Evolutionary conservation across 2,329 filamentous ascomycete genomes (phyloP).

Genomic region (Xylariomycetidae sp.): DNA sequence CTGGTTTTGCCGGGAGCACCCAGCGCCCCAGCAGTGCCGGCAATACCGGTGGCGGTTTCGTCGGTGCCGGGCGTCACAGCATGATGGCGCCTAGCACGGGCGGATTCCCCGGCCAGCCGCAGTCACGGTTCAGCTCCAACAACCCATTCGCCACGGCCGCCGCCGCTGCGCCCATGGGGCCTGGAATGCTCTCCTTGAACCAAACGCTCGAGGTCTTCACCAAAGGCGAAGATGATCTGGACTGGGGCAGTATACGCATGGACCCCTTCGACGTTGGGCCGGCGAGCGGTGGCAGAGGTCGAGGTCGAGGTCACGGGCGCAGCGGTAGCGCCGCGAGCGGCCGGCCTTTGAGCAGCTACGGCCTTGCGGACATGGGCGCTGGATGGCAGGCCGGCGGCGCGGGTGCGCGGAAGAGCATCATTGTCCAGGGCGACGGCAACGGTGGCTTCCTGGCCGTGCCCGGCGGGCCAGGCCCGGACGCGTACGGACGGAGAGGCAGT

Average conservation of each 20-base stretch:
- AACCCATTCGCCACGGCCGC: slow-evolving; percentile 47
- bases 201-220: slow-evolving; percentile 55
- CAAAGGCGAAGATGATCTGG: slow-evolving; percentile 51
- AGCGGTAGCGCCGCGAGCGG: slow-evolving; percentile 19
- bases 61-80: slow-evolving; percentile 14
- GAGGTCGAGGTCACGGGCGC: slow-evolving; percentile 24
- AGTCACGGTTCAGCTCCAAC: slow-evolving; percentile 51
- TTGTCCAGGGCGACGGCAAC: slow-evolving; percentile 42
- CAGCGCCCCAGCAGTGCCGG: slow-evolving; percentile 31
- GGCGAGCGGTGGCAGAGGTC: slow-evolving; percentile 9
- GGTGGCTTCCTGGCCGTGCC: slow-evolving; percentile 51
- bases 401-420: slow-evolving; percentile 47
- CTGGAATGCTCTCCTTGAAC: slow-evolving; percentile 29
- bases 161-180: slow-evolving; percentile 27
- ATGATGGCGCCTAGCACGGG: slow-evolving; percentile 20
- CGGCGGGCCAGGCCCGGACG: slow-evolving; percentile 19
- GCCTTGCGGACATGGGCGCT: slow-evolving; percentile 45
- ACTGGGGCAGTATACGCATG: slow-evolving; percentile 53
- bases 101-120: slow-evolving; percentile 16
- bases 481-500: slow-evolving; percentile 15
- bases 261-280: slow-evolving; percentile 24
- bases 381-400: slow-evolving; percentile 45
- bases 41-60: slow-evolving; percentile 22
- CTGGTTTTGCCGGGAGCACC: slow-evolving; percentile 32
- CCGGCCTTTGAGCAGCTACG: slow-evolving; percentile 51